Conservation (phyloP, 2,329 filamentous ascomycete genomes). For the Aspergillus viridinutans region DNA sequence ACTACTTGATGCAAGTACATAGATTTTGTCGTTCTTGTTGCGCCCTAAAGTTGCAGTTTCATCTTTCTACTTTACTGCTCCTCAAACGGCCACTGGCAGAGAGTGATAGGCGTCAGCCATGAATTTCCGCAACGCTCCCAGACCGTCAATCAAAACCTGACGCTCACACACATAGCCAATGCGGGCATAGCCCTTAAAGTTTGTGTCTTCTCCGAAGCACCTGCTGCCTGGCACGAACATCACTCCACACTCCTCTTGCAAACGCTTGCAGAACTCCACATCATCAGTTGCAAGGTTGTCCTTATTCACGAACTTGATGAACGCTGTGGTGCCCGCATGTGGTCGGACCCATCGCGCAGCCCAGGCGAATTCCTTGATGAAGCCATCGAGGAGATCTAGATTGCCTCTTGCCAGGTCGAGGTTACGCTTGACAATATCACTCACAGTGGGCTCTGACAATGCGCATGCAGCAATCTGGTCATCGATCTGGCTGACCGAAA, state of each 20-base stretch:
- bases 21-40: too few species aligned
- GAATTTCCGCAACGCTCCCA: constrained; percentile 52
- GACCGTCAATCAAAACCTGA: constrained; percentile 58
- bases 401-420: constrained; percentile 62
- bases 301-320: constrained; percentile 60
- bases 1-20: neutral
- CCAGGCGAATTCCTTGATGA: constrained; percentile 56
- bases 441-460: constrained; percentile 56
- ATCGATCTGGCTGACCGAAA: constrained; percentile 71
- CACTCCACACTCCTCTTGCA: constrained; percentile 64
- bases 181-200: constrained; percentile 69
- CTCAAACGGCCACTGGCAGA: constrained; percentile 25
- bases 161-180: constrained; percentile 71
- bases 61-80: neutral
- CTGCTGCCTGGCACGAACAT: constrained; percentile 67
- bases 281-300: constrained; percentile 63
- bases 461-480: constrained; percentile 70
- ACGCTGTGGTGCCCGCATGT: constrained; percentile 70
- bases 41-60: too few species aligned
- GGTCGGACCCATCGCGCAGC: constrained; percentile 65
- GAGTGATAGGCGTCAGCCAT: constrained; percentile 52
- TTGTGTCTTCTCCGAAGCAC: constrained; percentile 62
- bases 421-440: constrained; percentile 57
- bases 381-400: constrained; percentile 56
- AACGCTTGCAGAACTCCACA: constrained; percentile 60